phyloP scores from a whole-genome alignment of 75 land plant genomes.

The Pinus albicaulis region DNA sequence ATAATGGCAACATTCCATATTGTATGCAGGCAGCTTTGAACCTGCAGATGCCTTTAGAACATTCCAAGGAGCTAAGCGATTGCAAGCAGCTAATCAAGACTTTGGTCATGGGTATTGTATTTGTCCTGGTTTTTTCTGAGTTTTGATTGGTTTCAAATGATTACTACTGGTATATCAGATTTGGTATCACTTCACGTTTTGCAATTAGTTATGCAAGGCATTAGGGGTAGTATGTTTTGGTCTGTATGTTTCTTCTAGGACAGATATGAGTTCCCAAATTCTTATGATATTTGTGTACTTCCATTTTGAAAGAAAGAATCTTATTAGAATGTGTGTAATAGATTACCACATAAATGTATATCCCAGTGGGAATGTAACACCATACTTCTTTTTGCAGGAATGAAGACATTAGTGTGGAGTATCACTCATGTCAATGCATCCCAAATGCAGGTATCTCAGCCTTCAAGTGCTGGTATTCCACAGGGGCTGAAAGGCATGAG shows the following conservation, averaged over 20 bases:
- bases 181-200: not conserved
- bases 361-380: not conserved
- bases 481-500: slow-evolving; percentile 87
- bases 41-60: slow-evolving; percentile 78
- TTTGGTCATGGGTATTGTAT: slow-evolving; percentile 86
- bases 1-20: not conserved
- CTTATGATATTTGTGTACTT: not conserved
- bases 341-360: no score
- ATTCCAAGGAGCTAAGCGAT: slow-evolving; percentile 92
- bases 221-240: no score
- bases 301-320: no score
- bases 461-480: slow-evolving; percentile 35
- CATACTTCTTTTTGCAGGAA: slow-evolving; percentile 51
- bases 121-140: not conserved
- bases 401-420: slow-evolving; percentile 99
- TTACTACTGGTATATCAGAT: not conserved
- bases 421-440: slow-evolving; percentile 84
- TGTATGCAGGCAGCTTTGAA: slow-evolving; percentile 87
- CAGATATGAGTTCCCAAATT: not conserved
- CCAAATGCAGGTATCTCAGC: slow-evolving; percentile 36
- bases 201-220: not conserved
- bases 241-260: no score
- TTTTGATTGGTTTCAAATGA: not conserved
- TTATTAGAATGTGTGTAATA: no score
- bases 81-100: slow-evolving; percentile 95